Evolutionary conservation across 2,329 filamentous ascomycete species (phyloP), one percentile per base, ranked within the genome.

Genomic region (Alternaria novae-zelandiae): DNA sequence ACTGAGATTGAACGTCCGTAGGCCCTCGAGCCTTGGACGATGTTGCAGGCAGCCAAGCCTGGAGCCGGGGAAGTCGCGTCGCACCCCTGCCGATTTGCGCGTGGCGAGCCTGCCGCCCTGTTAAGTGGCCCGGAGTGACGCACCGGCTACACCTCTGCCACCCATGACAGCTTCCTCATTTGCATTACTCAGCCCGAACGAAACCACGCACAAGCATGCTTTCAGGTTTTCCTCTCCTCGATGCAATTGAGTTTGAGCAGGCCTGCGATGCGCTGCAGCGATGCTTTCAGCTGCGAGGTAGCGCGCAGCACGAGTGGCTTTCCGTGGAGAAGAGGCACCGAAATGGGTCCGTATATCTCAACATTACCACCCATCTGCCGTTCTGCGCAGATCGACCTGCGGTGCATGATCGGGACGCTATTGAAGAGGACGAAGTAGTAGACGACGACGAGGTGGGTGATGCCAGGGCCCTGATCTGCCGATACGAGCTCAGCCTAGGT

Each of bases 161-260:
- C 5, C 41, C 20, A 26, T 30, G 43, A 28, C 54, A 23, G 11
- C n/a, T 32, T 17, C 30, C 20, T 25, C 13, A 8, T 21, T 11
- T 17, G 8, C 13, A 20, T 12, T 32, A 30, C 49, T 41, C 30
- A n/a, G 45, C 56, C 20, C 54, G 12, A 28, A 43, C 26, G 28
- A 11, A 10, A 47, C 53, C 41, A 15, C 43, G 15, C 15, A 17
- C 17, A 26, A 13, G 15, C 30, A 66, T 64, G 61, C 54, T 75
- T 30, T 46, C 62, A 5, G 53, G 55, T 10, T 79, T 79, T 57
- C 78, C 79, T 9, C 70, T 67, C n/a, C 59, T 81, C 12, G 69
- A 68, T 8, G 47, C 60, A 5, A 17, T 64, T 6, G 75, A 79
- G 23, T 81, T 81, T 49, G 54, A 68, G 8, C 32, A 68, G 46